phyloP scores from a whole-genome alignment of 148 eudicot species.

The Cornus kousa region DNA sequence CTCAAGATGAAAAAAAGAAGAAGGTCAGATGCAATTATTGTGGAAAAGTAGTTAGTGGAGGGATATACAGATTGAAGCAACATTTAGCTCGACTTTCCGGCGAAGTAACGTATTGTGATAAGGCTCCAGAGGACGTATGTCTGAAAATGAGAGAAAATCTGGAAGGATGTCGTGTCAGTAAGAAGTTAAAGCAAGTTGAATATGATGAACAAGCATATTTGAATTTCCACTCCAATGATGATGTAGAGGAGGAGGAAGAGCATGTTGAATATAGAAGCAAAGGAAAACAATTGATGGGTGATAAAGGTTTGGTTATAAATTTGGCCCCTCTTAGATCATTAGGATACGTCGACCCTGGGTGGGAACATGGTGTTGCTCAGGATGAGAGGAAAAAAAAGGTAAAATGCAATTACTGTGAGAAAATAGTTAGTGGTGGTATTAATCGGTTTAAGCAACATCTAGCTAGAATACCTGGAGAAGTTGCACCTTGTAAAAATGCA shows the following conservation, averaged over 20 bases:
- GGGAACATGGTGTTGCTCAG: slow-evolving; percentile 97
- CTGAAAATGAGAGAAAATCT: slow-evolving; percentile 80
- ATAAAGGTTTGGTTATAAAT: slow-evolving; percentile 58
- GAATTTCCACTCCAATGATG: slow-evolving; percentile 58
- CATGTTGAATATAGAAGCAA: slow-evolving; percentile 52
- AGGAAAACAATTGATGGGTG: slow-evolving; percentile 63
- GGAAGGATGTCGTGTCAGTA: slow-evolving; percentile 71
- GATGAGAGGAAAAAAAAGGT: slow-evolving; percentile 96
- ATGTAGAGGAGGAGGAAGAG: slow-evolving; percentile 56
- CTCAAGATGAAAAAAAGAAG: slow-evolving; percentile 92
- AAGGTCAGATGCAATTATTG: slow-evolving; percentile 94
- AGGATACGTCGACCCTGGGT: slow-evolving; percentile 96
- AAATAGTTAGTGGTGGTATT: slow-evolving; percentile 93
- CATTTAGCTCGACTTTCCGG: slow-evolving; percentile 93
- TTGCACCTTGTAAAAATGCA: slow-evolving; percentile 91
- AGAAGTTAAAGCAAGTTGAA: slow-evolving; percentile 60
- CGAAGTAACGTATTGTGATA: slow-evolving; percentile 92
- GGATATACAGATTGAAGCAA: slow-evolving; percentile 89
- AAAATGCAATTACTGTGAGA: slow-evolving; percentile 92
- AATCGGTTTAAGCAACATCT: slow-evolving; percentile 93
- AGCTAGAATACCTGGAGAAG: slow-evolving; percentile 96
- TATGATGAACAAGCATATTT: slow-evolving; percentile 64
- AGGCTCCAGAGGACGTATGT: slow-evolving; percentile 86
- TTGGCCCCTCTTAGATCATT: slow-evolving; percentile 84
- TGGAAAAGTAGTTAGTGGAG: slow-evolving; percentile 95